These are phyloP conservation scores for Chaetomium strumarium DNA, from an alignment of 2,329 filamentous ascomycete species.

Conservation along the genomic window DNA sequence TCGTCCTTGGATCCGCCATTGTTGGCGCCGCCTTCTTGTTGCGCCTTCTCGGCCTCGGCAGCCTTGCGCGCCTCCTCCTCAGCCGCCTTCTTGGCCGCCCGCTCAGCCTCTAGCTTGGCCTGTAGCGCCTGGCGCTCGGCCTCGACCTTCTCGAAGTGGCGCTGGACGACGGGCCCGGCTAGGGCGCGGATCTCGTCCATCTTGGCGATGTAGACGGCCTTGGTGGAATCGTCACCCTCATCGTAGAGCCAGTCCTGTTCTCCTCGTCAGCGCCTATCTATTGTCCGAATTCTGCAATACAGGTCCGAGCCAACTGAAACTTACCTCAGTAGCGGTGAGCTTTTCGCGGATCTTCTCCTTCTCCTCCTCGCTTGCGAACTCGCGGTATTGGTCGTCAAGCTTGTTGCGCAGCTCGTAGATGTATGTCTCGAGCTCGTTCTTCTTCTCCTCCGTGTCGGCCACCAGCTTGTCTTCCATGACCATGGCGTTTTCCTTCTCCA, in stretches of 20 bases:
- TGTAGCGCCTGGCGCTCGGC: constrained; percentile 73
- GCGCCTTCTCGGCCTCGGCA: constrained; percentile 45
- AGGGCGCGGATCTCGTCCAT: constrained; percentile 90
- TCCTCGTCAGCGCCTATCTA: constrained; percentile 24
- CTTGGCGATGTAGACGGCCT: constrained; percentile 91
- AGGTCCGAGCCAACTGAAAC: constrained; percentile 28
- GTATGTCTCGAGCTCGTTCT: constrained; percentile 97
- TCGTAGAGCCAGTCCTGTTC: constrained; percentile 94
- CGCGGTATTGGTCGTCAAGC: constrained; percentile 84
- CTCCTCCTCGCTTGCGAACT: constrained; percentile 87
- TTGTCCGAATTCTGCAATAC: not conserved
- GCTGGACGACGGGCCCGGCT: constrained; percentile 85
- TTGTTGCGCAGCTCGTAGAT: constrained; percentile 97
- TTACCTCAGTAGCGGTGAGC: constrained; percentile 80
- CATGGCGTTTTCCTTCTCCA: constrained; percentile 85
- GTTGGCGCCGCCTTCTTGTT: constrained; percentile 35
- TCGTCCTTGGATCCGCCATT: constrained; percentile 43
- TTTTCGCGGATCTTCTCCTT: constrained; percentile 80
- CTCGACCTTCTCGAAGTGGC: constrained; percentile 92
- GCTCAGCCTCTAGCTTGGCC: constrained; percentile 72
- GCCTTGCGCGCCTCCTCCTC: constrained; percentile 52
- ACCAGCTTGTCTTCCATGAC: constrained; percentile 98
- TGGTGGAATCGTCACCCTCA: constrained; percentile 89
- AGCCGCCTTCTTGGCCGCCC: constrained; percentile 64
- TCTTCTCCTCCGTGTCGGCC: constrained; percentile 96